phyloP scores from a whole-genome alignment of 306 rosid species.

The Acmispon strigosus region DNA sequence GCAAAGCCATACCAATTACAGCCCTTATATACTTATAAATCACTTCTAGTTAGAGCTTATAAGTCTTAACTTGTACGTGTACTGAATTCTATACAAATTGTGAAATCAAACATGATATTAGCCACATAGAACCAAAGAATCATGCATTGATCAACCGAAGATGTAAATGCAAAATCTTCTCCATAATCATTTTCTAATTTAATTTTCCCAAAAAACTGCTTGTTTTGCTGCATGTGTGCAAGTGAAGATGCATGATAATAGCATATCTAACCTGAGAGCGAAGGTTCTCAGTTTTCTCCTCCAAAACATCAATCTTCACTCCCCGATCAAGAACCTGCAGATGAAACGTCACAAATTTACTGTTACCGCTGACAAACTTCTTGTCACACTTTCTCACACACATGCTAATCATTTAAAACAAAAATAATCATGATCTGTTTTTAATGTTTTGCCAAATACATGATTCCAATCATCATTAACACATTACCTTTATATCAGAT shows the following conservation, averaged over 20 bases:
- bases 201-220: neutral
- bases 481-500: neutral
- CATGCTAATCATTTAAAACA: neutral
- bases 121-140: neutral
- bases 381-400: neutral
- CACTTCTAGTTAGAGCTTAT: no score
- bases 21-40: neutral
- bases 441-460: neutral
- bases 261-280: slow-evolving; percentile 48
- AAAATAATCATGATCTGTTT: neutral
- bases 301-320: slow-evolving; percentile 56
- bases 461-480: neutral
- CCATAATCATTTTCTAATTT: neutral
- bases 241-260: neutral
- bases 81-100: no score
- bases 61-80: no score
- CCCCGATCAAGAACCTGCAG: slow-evolving; percentile 66
- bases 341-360: neutral
- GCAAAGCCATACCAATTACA: slow-evolving; percentile 15
- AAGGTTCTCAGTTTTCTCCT: slow-evolving; percentile 62
- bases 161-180: neutral
- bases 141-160: neutral
- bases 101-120: no score
- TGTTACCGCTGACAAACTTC: neutral
- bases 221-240: neutral